Evolutionary conservation across 257 asterid species (phyloP).

Genomic region (Forsythia viridissima): DNA sequence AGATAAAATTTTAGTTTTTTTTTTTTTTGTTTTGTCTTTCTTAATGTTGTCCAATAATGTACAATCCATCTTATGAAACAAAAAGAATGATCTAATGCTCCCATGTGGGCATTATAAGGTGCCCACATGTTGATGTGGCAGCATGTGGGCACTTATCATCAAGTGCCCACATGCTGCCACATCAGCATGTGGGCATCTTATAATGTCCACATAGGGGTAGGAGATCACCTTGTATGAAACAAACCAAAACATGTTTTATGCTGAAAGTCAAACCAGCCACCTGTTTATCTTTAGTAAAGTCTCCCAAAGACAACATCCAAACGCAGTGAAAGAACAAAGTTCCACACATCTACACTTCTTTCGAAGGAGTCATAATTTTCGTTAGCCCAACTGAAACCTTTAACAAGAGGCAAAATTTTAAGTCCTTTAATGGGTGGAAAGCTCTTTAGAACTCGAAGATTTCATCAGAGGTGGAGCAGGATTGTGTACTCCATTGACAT

Average conservation of each 20-base stretch:
- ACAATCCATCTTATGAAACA: neutral
- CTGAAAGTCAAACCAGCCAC: conserved; percentile 31
- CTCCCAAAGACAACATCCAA: conserved; percentile 58
- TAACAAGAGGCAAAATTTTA: conserved; percentile 84
- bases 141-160: too few relatives aligned
- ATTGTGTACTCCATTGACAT: conserved; percentile 38
- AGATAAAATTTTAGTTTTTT: neutral
- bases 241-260: neutral
- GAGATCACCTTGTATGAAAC: too few relatives aligned
- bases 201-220: too few relatives aligned
- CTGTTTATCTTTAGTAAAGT: conserved; percentile 87
- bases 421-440: conserved; percentile 65
- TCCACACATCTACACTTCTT: conserved; percentile 88
- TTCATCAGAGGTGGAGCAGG: conserved; percentile 32
- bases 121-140: too few relatives aligned
- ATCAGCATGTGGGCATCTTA: too few relatives aligned
- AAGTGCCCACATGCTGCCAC: too few relatives aligned
- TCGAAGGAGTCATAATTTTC: conserved; percentile 83
- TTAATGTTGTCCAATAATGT: too few relatives aligned
- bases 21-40: too few relatives aligned
- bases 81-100: too few relatives aligned
- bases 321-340: conserved; percentile 84
- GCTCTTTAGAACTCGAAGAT: conserved; percentile 38
- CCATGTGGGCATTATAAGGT: too few relatives aligned
- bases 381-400: conserved; percentile 92